These are phyloP conservation scores for Globisporangium mamillatum DNA, from an alignment of 352 stramenopile species.

Conservation along the genomic window DNA sequence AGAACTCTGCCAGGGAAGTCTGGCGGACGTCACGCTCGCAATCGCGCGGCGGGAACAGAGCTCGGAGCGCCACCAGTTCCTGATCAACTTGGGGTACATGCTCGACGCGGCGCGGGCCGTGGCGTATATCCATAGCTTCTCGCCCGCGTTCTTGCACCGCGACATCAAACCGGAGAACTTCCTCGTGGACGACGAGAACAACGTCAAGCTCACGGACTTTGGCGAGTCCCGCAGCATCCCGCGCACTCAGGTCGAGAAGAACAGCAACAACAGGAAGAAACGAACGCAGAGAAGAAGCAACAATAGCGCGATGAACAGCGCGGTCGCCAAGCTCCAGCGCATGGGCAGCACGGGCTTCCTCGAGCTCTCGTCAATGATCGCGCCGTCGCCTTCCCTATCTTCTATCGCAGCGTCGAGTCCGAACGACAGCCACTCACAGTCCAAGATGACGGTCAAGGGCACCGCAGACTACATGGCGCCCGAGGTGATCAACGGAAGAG, in stretches of 20 bases:
- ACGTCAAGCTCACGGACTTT: slow-evolving; percentile 69
- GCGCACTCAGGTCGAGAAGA: slow-evolving; percentile 6
- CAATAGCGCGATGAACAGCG: background rate
- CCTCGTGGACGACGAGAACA: slow-evolving; percentile 44
- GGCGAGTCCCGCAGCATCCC: slow-evolving; percentile 51
- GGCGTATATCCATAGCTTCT: slow-evolving; percentile 64
- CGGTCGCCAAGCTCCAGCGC: background rate
- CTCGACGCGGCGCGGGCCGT: slow-evolving; percentile 51
- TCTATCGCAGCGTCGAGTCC: background rate
- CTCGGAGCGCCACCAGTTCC: slow-evolving; percentile 32
- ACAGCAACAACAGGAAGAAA: background rate
- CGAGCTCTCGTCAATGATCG: slow-evolving; percentile 14
- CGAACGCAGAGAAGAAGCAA: background rate
- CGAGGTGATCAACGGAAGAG: slow-evolving; percentile 57
- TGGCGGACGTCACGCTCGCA: slow-evolving; percentile 37
- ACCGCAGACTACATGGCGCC: slow-evolving; percentile 76
- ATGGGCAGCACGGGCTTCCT: slow-evolving; percentile 13
- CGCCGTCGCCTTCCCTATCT: background rate
- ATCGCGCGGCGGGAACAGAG: slow-evolving; percentile 18
- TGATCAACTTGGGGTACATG: slow-evolving; percentile 60
- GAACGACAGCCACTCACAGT: background rate
- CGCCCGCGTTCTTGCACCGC: slow-evolving; percentile 54
- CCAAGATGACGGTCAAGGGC: slow-evolving; percentile 60
- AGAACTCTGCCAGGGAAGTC: slow-evolving; percentile 47
- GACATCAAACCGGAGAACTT: slow-evolving; percentile 70